Conservation (phyloP, 1,139 yeast genomes). For the Diutina neorugosa region DNA sequence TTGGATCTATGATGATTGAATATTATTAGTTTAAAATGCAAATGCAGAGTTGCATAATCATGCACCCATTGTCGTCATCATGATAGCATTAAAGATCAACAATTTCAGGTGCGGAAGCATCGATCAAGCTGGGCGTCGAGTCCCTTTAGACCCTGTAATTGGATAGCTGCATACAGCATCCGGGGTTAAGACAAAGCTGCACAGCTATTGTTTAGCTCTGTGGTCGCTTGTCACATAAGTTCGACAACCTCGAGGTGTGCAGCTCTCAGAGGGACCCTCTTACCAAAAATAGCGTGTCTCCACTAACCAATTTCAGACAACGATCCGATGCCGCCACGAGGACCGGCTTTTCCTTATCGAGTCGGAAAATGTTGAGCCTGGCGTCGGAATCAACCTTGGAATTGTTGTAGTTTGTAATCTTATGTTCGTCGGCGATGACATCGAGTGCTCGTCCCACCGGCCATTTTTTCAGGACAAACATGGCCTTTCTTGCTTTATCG, state of each 20-base stretch:
- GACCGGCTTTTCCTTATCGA: slow-evolving; percentile 17
- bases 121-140: not conserved
- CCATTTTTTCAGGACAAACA: slow-evolving; percentile 53
- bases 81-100: not conserved
- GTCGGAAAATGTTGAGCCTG: slow-evolving; percentile 33
- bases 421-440: slow-evolving; percentile 42
- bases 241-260: not conserved
- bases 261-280: slow-evolving; percentile 24
- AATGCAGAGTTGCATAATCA: not conserved
- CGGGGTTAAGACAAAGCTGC: not conserved
- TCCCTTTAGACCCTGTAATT: not conserved
- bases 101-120: not conserved
- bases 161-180: not conserved
- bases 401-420: slow-evolving; percentile 47
- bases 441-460: slow-evolving; percentile 74
- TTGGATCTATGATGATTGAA: not conserved
- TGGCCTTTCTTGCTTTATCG: slow-evolving; percentile 20
- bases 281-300: slow-evolving; percentile 46
- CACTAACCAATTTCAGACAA: slow-evolving; percentile 27
- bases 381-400: slow-evolving; percentile 29
- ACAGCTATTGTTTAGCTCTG: not conserved
- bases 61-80: not conserved
- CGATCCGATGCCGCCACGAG: slow-evolving; percentile 26
- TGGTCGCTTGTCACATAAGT: not conserved
- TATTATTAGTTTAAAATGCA: not conserved